Evolutionary conservation across 345 rosid genomes (phyloP).

Genomic region (Leavenworthia alabamica): DNA sequence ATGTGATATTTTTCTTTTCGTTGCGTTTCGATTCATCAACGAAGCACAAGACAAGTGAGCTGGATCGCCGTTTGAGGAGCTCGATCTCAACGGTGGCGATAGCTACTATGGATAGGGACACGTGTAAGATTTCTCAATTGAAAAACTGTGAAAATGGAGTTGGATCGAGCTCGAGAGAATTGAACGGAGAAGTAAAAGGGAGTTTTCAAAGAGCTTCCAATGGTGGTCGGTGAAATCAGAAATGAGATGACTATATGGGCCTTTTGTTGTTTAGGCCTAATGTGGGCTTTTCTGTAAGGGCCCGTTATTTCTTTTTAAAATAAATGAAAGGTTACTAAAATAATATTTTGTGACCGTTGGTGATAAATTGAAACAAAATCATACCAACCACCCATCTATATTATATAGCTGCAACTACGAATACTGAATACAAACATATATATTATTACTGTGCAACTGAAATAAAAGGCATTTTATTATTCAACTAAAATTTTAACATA

Average conservation of each 20-base stretch:
- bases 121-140: neutral
- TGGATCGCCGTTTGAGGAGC: conserved; percentile 26
- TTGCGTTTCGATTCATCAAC: conserved; percentile 10
- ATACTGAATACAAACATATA: neutral
- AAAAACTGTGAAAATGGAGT: conserved; percentile 20
- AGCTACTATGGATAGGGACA: neutral
- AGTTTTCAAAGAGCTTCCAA: conserved; percentile 24
- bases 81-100: conserved; percentile 12
- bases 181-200: conserved; percentile 22
- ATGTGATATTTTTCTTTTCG: conserved; percentile 26
- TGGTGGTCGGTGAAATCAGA: no score
- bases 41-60: conserved; percentile 24
- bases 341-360: neutral
- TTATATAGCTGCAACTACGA: conserved; percentile 19
- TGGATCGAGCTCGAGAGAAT: conserved; percentile 16
- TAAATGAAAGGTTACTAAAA: no score
- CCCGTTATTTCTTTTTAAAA: neutral
- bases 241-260: neutral
- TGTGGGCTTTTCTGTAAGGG: neutral
- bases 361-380: neutral
- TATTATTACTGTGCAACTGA: conserved; percentile 15
- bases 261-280: neutral
- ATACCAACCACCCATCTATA: conserved; percentile 13
- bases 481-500: neutral
- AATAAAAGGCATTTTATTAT: conserved; percentile 16